Evolutionary conservation across 495 filamentous ascomycete species (phyloP), one percentile per base, ranked within the genome.

Genomic region (Annulohypoxylon bovei): DNA sequence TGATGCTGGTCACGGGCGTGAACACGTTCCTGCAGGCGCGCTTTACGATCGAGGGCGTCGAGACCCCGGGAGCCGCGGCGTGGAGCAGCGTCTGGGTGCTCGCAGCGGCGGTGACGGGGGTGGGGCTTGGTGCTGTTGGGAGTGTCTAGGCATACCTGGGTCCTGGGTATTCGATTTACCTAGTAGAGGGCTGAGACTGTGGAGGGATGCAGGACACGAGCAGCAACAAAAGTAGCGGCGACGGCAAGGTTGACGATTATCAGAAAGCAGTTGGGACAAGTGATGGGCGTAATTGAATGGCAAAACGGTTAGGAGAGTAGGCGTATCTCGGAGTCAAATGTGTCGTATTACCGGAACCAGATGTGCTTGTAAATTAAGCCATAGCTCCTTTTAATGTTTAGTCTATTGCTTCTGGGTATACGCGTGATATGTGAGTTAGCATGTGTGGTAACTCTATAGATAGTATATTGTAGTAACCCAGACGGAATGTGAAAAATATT

Each of bases 71-170:
- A 25, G 90, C 92, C 0, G 80, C 78, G 9, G 88, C 85, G 0
- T 97, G 91, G 83, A 88, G 91, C 2, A 80, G 80, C 11, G 80
- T 94, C 12, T 97, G 92, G 92, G 86, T 86, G 42, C 61, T 85
- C 12, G 89, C 90, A 0, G 84, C 86, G 0, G 67, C 85, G 61
- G 70, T 88, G 35, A 87, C 88, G 3, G 90, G 91, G 1, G 69
- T 83, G 12, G 83, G 79, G 49, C 87, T 91, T 47, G 79, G 80
- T 27, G 77, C 81, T 79, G 83, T 75, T 86, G 88, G 89, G 78
- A 58, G 71, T 39, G 71, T 57, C n/a, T 91, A 47, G 20, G 12
- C 44, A 23, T 12, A 22, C n/a, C 5, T 9, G 14, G 39, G 12
- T 22, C 42, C 12, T 32, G 11, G 4, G 14, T 58, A 20, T n/a